phyloP scores from a whole-genome alignment of 768 basidiomycete species.

The Tulasnella sp. region DNA sequence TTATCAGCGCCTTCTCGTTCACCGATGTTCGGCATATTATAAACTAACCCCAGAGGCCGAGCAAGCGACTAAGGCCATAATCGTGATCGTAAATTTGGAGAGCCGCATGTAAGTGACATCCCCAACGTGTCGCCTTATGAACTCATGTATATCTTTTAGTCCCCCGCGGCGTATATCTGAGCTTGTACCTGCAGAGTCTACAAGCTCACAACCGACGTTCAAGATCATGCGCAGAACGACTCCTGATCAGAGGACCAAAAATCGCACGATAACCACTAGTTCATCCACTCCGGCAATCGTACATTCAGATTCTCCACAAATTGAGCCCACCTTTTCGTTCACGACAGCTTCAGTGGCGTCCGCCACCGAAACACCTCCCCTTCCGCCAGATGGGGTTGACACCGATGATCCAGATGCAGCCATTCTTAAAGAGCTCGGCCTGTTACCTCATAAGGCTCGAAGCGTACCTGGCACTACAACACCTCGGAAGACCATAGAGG shows the following conservation, averaged over 20 bases:
- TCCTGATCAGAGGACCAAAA: conserved; percentile 33
- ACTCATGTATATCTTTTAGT: conserved; percentile 31
- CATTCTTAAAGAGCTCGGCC: conserved; percentile 23
- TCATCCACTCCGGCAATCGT: background rate
- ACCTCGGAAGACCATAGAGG: conserved; percentile 59
- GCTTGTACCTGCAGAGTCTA: conserved; percentile 63
- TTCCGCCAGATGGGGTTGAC: conserved; percentile 4
- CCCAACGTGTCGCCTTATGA: conserved; percentile 1
- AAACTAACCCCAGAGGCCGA: conserved; percentile 63
- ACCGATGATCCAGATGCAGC: conserved; percentile 11
- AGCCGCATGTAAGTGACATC: conserved; percentile 56
- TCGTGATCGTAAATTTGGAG: conserved; percentile 45
- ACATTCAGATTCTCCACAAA: background rate
- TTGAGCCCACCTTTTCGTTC: background rate
- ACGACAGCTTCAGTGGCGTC: background rate
- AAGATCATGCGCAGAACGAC: conserved; percentile 73
- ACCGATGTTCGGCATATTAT: conserved; percentile 77
- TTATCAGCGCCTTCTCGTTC: conserved; percentile 77
- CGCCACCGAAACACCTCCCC: background rate
- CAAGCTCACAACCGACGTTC: conserved; percentile 56
- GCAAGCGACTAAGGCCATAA: conserved; percentile 49
- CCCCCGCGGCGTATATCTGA: conserved; percentile 61
- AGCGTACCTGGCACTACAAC: background rate
- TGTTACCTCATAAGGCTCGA: background rate
- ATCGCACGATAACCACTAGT: background rate